These are phyloP conservation scores for Aspergillus cristatus DNA, from an alignment of 495 filamentous ascomycete genomes.

Conservation along the genomic window DNA sequence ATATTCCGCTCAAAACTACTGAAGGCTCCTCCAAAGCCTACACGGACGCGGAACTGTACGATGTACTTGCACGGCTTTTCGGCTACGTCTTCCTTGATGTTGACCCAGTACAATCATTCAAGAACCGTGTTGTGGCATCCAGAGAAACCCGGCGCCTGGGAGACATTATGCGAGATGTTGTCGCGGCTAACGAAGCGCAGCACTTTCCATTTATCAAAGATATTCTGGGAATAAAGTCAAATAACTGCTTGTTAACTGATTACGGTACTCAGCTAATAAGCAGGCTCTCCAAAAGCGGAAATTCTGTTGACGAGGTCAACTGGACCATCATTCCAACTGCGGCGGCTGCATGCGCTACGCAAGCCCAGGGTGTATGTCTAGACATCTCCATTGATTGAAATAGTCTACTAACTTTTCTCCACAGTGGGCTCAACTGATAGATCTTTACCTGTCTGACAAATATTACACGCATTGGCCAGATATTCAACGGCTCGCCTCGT, in stretches of 20 bases:
- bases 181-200: constrained; percentile 34
- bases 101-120: constrained; percentile 27
- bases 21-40: constrained; percentile 36
- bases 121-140: constrained; percentile 42
- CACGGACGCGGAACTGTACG: constrained; percentile 57
- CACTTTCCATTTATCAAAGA: constrained; percentile 15
- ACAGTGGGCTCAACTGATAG: constrained; percentile 48
- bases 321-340: constrained; percentile 50
- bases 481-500: constrained; percentile 34
- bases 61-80: constrained; percentile 49
- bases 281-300: constrained; percentile 45
- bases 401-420: neutral
- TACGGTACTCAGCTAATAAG: constrained; percentile 56
- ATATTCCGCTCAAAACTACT: constrained; percentile 50
- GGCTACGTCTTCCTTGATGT: constrained; percentile 28
- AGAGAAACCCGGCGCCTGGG: constrained; percentile 44
- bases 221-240: constrained; percentile 28
- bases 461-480: constrained; percentile 37
- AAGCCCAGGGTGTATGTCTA: constrained; percentile 38
- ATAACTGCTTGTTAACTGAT: constrained; percentile 30
- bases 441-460: constrained; percentile 51
- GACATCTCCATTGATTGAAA: neutral
- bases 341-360: constrained; percentile 46
- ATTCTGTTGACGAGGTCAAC: constrained; percentile 49
- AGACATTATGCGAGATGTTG: constrained; percentile 45